Evolutionary conservation across 352 stramenopile genomes (phyloP).

Genomic region (Phytophthora capsici): DNA sequence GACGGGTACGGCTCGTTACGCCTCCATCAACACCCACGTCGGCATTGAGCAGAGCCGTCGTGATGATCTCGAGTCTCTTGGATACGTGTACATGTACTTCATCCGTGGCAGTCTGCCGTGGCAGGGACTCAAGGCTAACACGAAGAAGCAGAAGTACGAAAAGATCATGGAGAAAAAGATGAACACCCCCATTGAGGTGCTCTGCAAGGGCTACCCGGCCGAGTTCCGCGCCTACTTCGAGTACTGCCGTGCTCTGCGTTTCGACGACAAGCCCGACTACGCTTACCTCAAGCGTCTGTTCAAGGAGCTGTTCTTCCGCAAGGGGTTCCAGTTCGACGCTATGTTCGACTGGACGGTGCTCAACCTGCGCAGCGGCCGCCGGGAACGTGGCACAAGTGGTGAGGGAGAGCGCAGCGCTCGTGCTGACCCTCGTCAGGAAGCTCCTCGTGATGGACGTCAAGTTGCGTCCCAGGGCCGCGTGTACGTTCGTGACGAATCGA

Average conservation of each 20-base stretch:
- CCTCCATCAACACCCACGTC: constrained; percentile 99
- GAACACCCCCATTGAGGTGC: constrained; percentile 91
- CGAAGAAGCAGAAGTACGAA: constrained; percentile 97
- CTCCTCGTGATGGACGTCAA: constrained; percentile 50
- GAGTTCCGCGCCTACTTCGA: constrained; percentile 99
- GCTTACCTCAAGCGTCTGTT: constrained; percentile 96
- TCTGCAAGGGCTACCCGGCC: constrained; percentile 95
- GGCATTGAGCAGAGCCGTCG: constrained; percentile 97
- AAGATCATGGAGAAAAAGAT: constrained; percentile 99
- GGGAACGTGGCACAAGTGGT: constrained; percentile 64
- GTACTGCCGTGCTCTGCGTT: constrained; percentile 84
- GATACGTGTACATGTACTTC: constrained; percentile 96
- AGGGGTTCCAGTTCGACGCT: constrained; percentile 98
- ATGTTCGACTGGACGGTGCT: constrained; percentile 99
- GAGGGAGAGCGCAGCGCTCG: constrained; percentile 72
- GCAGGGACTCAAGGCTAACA: constrained; percentile 97
- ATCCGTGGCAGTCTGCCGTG: constrained; percentile 95
- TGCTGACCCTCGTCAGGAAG: constrained; percentile 62
- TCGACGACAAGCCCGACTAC: constrained; percentile 91
- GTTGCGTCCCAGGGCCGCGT: constrained; percentile 66
- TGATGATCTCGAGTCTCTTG: constrained; percentile 98
- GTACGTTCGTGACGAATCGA: constrained; percentile 73
- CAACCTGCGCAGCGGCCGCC: constrained; percentile 75
- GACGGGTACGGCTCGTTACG: constrained; percentile 97
- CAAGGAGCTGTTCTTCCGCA: constrained; percentile 99